phyloP scores from a whole-genome alignment of 169 alveolate species.

The Plasmodium gaboni region DNA sequence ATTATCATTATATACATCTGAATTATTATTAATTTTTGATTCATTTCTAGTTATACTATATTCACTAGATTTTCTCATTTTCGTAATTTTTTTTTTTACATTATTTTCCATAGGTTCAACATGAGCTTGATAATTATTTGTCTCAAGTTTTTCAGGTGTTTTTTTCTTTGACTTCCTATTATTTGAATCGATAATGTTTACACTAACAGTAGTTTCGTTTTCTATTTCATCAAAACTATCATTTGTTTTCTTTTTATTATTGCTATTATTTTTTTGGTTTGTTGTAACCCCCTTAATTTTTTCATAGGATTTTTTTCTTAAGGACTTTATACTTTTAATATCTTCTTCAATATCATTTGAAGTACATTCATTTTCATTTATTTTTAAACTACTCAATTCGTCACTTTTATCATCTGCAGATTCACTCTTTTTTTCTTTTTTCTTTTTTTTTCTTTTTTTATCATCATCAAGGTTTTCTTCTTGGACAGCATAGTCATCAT shows the following conservation, averaged over 20 bases:
- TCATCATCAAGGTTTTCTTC: not conserved
- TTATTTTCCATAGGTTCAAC: slow-evolving; percentile 13
- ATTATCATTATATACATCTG: slow-evolving; percentile 26
- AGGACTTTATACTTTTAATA: not conserved
- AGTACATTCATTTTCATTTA: slow-evolving; percentile 11
- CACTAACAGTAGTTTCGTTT: slow-evolving; percentile 1
- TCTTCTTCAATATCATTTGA: not conserved
- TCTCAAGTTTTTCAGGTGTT: slow-evolving; percentile 32
- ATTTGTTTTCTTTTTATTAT: slow-evolving; percentile 23
- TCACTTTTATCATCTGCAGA: not conserved
- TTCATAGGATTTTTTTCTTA: slow-evolving; percentile 32
- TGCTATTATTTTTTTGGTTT: slow-evolving; percentile 1
- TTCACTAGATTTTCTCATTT: slow-evolving; percentile 24
- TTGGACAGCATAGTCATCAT: not conserved
- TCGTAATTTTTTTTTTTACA: slow-evolving; percentile 22
- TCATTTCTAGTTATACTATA: slow-evolving; percentile 63
- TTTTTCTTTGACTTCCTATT: slow-evolving; percentile 18
- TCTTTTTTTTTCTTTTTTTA: not conserved
- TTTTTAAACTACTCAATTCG: slow-evolving; percentile 14
- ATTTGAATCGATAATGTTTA: slow-evolving; percentile 5
- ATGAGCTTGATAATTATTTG: not conserved
- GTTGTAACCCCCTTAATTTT: slow-evolving; percentile 25
- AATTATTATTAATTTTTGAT: slow-evolving; percentile 14
- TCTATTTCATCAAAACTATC: slow-evolving; percentile 9
- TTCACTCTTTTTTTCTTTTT: slow-evolving; percentile 16